Evolutionary conservation across 495 filamentous ascomycete species (phyloP).

Genomic region (Bathelium albidoporum): DNA sequence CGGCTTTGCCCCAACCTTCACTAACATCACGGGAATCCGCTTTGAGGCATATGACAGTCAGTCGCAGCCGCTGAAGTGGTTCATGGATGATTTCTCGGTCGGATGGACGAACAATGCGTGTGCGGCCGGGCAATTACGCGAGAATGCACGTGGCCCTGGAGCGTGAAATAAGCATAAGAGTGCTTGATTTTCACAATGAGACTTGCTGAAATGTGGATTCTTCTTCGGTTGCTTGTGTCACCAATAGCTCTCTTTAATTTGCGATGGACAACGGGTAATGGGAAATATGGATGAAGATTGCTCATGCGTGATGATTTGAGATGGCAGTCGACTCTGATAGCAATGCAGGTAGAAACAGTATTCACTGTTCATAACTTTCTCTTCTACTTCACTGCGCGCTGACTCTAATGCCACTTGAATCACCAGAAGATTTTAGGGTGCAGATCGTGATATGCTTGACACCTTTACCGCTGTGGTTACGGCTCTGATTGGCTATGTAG

Average conservation of each 20-base stretch:
- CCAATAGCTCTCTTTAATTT: not conserved
- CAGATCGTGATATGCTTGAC: too few species aligned
- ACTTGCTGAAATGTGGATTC: not conserved
- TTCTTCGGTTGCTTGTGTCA: too few species aligned
- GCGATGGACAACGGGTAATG: not conserved
- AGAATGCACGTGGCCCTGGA: not conserved
- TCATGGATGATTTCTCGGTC: constrained; percentile 34
- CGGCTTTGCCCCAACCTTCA: constrained; percentile 26
- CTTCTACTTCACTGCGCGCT: not conserved
- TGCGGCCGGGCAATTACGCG: constrained; percentile 18
- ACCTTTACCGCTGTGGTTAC: too few species aligned
- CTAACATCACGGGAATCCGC: constrained; percentile 32
- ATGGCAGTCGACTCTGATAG: not conserved
- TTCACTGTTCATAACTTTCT: not conserved
- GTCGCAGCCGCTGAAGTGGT: constrained; percentile 26
- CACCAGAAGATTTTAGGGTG: too few species aligned
- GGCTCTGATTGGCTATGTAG: too few species aligned
- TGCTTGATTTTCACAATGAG: not conserved
- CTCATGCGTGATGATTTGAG: not conserved
- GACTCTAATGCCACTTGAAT: too few species aligned
- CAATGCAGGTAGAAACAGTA: not conserved
- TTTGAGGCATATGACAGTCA: constrained; percentile 31
- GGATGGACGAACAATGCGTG: constrained; percentile 39
- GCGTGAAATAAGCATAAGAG: not conserved
- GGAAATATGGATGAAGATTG: not conserved